Percentiles rank a stretch among this genome's conserved stretches.
Evolutionary conservation across 306 rosid species (phyloP).

Genomic region (Cajanus cajan): DNA sequence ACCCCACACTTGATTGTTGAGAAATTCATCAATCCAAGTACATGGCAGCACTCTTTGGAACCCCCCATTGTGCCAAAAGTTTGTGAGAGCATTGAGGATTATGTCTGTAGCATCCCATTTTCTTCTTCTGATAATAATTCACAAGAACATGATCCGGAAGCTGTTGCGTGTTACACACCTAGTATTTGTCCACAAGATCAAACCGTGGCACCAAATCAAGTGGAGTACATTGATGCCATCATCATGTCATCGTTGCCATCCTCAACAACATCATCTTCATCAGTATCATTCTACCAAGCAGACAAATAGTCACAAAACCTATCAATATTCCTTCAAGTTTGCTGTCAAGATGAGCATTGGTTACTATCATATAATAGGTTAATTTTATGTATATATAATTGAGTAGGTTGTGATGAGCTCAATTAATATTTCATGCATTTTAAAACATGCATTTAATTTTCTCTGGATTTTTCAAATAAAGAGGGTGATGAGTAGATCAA

Average conservation of each 20-base stretch:
- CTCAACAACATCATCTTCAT: conserved; percentile 28
- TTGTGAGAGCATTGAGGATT: conserved; percentile 44
- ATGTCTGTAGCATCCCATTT: conserved; percentile 33
- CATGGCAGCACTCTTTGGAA: conserved; percentile 31
- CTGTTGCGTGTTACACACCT: neutral
- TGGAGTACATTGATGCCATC: conserved; percentile 53
- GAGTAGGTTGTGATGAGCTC: conserved; percentile 14
- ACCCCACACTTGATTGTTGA: conserved; percentile 25
- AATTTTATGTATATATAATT: conserved; percentile 21
- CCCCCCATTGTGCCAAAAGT: conserved; percentile 42
- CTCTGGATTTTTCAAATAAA: conserved; percentile 30
- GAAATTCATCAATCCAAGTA: conserved; percentile 42
- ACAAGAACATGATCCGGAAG: conserved; percentile 39
- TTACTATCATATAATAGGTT: neutral
- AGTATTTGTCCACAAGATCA: conserved; percentile 34
- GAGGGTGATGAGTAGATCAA: conserved; percentile 19
- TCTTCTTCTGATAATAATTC: conserved; percentile 36
- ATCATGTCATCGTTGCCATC: conserved; percentile 49
- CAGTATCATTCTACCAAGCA: conserved; percentile 31
- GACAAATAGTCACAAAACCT: conserved; percentile 24
- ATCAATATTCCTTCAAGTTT: conserved; percentile 25
- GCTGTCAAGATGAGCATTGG: conserved; percentile 10
- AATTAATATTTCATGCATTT: conserved; percentile 28
- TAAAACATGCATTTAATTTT: conserved; percentile 29
- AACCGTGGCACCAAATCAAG: conserved; percentile 35